Percentiles rank a stretch among this genome's conserved stretches.
These are phyloP conservation scores for Mallotus repandus DNA, from an alignment of 441 rosid genomes.

Conservation along the genomic window DNA sequence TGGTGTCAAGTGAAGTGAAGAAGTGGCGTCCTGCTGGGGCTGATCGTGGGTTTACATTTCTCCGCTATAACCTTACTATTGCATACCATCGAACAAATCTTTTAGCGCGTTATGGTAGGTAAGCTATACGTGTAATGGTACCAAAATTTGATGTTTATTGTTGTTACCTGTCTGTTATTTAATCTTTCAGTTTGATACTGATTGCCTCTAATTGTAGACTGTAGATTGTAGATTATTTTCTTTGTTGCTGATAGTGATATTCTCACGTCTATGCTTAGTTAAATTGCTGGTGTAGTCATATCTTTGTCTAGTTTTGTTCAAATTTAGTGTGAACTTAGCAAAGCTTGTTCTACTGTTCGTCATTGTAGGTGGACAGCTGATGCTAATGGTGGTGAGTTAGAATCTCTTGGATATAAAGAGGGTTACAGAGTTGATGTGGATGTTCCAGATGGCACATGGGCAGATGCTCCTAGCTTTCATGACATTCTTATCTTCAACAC, in stretches of 20 bases:
- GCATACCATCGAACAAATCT: slow-evolving; percentile 95
- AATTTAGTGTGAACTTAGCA: slow-evolving; percentile 1
- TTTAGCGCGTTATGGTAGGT: slow-evolving; percentile 90
- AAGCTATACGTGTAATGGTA: slow-evolving; percentile 40
- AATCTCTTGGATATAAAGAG: slow-evolving; percentile 77
- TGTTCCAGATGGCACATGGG: slow-evolving; percentile 82
- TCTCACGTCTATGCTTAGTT: background rate
- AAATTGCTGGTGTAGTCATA: background rate
- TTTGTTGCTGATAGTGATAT: background rate
- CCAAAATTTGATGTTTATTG: background rate
- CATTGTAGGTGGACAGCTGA: slow-evolving; percentile 69
- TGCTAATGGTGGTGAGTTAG: slow-evolving; percentile 63
- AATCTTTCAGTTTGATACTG: background rate
- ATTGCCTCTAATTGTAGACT: too few relatives aligned
- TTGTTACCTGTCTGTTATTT: slow-evolving; percentile 5
- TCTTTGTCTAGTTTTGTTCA: background rate
- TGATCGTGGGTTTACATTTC: slow-evolving; percentile 88
- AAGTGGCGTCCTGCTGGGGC: slow-evolving; percentile 97
- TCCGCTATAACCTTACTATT: slow-evolving; percentile 71
- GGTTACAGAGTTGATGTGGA: slow-evolving; percentile 92
- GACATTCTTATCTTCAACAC: slow-evolving; percentile 76
- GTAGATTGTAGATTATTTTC: background rate
- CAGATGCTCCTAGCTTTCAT: slow-evolving; percentile 68
- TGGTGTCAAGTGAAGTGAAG: slow-evolving; percentile 55
- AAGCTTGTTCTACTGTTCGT: slow-evolving; percentile 8